Evolutionary conservation across 768 basidiomycete species (phyloP), one percentile per base, ranked within the genome.

Genomic region (Pleurotus platypus): DNA sequence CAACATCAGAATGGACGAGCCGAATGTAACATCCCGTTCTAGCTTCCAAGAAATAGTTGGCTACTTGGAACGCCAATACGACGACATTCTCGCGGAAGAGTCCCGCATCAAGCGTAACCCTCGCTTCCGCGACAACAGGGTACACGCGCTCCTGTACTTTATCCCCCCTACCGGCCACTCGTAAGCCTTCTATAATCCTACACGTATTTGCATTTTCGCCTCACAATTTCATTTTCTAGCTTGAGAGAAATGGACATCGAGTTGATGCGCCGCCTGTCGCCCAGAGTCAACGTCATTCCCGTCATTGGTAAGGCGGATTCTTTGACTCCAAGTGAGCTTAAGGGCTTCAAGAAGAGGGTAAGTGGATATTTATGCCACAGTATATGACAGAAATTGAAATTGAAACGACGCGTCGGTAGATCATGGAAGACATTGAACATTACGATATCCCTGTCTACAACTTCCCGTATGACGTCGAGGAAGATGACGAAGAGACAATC

Each of bases 391-490:
- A 45, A 40, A 27, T 46, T 42, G 35, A 45, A 40, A 27, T 46
- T 42, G 4, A 57, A 22, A 22, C 24, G 7, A 54, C 26, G 51
- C 18, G 7, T 46, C 2, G 37, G 1, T 62, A 97, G 94, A 87
- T 99, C 66, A 99, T 98, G 96, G 96, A 99, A 73, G 97, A 99
- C 69, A 99, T 99, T 64, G 96, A 98, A 66, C 84, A 98, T 77
- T 98, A 98, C 67, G 89, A 90, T 62, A 98, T 99, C 64, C 97
- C 97, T 4, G 89, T 98, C 40, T 98, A 98, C 80, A 98, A 98
- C 77, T 99, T 99, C 82, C 97, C 97, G 0, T 99, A 98, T 70
- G 97, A 98, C 63, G 88, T 96, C 5, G 97, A 99, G 71, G 97
- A 99, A 72, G 97, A 99, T 67, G 97, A 99, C 67, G 95, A 98